Base-by-base conservation (phyloP, 139 green algal genomes). In the Micractinium sp. region DNA sequence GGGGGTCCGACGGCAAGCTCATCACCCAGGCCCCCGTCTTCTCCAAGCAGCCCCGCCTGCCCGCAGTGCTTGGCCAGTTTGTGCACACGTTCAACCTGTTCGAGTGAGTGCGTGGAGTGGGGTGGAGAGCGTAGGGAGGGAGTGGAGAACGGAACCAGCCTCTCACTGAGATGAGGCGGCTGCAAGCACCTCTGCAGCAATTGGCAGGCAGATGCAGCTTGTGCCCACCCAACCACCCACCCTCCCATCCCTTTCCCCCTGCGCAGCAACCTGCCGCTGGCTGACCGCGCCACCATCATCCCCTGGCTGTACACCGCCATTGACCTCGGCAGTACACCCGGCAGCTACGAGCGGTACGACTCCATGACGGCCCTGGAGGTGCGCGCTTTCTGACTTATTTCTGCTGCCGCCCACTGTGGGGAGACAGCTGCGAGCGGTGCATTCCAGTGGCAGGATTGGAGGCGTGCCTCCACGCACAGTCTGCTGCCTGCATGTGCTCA, bases 21-120 rank as follows among this genome's bases (percentile, higher is more conserved):
- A 90, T 93, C 36, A 93, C 85, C 33, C 53, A 93, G 74, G 95
- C 95, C 0, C 96, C 97, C 0, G 95, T 99, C 2, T 98, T 98
- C 88, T 95, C 88, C 66, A 88, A 93, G 63, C 90, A 94, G 85
- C 95, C 93, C 0, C 92, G 92, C 27, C 93, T 98, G 79, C 97
- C 97, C 29, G 97, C 96, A 0, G 87, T 97, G 23, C 38, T 99
- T 0, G 97, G 97, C 0, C 97, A 98, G 89, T 97, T 97, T 80
- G 90, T 97, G 36, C 91, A 97, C 91, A 98, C 96, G 5, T 92
- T 90, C 33, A 92, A 90, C 20, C 90, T 97, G 20, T 97, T 97
- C 91, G 93, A 93, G 94, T 80, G 81, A 41, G 86, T 75, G 31
- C 71, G 3, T 14, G 29, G 27, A 77, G 12, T 41, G 14, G 73